phyloP scores from a whole-genome alignment of 371 early-diverging fungal species.

The Saksenaea vasiformis region DNA sequence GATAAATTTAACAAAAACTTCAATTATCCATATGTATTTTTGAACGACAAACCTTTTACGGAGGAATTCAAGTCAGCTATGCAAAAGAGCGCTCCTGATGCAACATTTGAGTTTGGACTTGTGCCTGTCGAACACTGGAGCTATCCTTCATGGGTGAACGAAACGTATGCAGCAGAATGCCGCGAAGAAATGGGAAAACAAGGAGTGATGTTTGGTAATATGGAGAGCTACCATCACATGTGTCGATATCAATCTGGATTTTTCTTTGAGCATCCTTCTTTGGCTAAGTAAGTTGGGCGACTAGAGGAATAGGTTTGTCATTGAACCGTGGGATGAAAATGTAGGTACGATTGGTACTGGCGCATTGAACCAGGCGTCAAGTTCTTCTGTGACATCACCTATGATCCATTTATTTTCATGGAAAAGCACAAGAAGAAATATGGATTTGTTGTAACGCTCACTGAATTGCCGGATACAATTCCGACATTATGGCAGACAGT shows the following conservation, averaged over 20 bases:
- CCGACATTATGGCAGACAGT: conserved; percentile 75
- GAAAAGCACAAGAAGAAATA: conserved; percentile 74
- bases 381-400: conserved; percentile 81
- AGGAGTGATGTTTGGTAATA: conserved; percentile 39
- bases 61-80: conserved; percentile 47
- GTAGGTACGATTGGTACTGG: conserved; percentile 89
- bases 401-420: conserved; percentile 86
- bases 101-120: conserved; percentile 70
- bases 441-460: conserved; percentile 73
- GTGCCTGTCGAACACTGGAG: conserved; percentile 75
- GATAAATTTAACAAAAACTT: conserved; percentile 54
- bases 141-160: conserved; percentile 69
- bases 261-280: conserved; percentile 82
- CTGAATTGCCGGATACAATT: conserved; percentile 74
- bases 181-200: conserved; percentile 49
- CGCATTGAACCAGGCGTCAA: conserved; percentile 85
- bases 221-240: conserved; percentile 63
- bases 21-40: conserved; percentile 51
- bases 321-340: neutral
- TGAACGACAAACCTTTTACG: conserved; percentile 49
- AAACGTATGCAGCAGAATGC: conserved; percentile 53
- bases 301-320: neutral
- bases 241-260: conserved; percentile 88
- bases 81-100: conserved; percentile 44
- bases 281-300: conserved; percentile 65